Percentiles rank a stretch among this genome's conserved stretches.
Conservation (phyloP, 176 grass and related monocot genomes). For the Chloris gayana region DNA sequence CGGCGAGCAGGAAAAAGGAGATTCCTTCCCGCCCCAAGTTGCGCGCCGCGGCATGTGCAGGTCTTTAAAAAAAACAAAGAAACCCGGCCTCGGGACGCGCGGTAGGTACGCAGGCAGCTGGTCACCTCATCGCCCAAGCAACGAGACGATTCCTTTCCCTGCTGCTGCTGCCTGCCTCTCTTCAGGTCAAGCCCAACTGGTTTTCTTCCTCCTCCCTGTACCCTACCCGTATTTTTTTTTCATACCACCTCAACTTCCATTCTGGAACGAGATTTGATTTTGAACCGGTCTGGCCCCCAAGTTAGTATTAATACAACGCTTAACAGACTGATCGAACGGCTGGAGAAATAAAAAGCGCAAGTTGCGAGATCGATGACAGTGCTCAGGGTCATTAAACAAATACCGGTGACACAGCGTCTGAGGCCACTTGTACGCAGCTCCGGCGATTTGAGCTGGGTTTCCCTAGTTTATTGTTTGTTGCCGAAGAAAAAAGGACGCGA, state of each 20-base stretch:
- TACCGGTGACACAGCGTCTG: slow-evolving; percentile 5
- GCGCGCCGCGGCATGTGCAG: slow-evolving; percentile 42
- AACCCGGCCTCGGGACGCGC: slow-evolving; percentile 12
- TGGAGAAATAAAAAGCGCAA: neutral
- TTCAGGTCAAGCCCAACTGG: slow-evolving; percentile 11
- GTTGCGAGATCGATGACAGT: slow-evolving; percentile 38
- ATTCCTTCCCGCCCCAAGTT: slow-evolving; percentile 48
- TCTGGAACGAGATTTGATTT: neutral
- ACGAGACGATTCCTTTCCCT: slow-evolving; percentile 42
- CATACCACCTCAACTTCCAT: neutral
- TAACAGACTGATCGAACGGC: slow-evolving; percentile 14
- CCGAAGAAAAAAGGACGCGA: neutral
- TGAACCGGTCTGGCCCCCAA: neutral
- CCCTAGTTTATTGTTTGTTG: neutral
- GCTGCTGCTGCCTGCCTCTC: neutral
- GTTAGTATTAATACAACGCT: neutral
- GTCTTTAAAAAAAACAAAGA: slow-evolving; percentile 46
- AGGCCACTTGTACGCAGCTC: slow-evolving; percentile 2
- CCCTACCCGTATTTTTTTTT: neutral
- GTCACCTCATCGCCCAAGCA: slow-evolving; percentile 41
- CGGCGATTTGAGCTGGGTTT: neutral
- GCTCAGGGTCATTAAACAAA: slow-evolving; percentile 25
- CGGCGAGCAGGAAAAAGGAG: neutral
- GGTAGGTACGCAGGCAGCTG: neutral
- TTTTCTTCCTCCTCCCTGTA: neutral